phyloP scores from a whole-genome alignment of 352 stramenopile species.

The Saprolegnia diclina region DNA sequence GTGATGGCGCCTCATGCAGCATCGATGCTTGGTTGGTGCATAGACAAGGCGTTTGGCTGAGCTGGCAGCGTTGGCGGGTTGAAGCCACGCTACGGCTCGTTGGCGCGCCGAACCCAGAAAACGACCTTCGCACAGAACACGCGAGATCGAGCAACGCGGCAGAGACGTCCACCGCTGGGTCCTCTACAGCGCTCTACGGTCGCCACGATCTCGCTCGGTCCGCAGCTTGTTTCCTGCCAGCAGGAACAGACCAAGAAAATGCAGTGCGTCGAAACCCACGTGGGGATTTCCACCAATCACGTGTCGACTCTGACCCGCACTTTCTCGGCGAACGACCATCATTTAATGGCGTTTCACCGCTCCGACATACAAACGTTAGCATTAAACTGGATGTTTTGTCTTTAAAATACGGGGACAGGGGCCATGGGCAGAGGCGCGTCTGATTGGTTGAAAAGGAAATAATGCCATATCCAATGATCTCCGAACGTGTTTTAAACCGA shows the following conservation, averaged over 20 bases:
- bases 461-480: conserved; percentile 1
- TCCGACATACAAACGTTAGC: neutral
- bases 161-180: no score
- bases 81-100: no score
- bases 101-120: no score
- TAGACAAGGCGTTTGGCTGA: no score
- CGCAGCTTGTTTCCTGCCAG: neutral
- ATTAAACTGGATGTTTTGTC: neutral
- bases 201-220: no score
- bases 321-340: neutral
- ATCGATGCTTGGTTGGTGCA: no score
- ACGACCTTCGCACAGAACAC: no score
- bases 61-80: no score
- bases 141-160: no score
- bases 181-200: no score
- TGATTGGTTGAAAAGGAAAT: neutral
- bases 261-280: neutral
- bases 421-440: no score
- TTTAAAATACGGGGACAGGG: neutral
- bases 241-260: neutral
- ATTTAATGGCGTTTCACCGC: neutral
- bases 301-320: neutral
- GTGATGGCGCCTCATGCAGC: no score
- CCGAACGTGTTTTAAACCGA: neutral
- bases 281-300: neutral